These are phyloP conservation scores for Leptodontidium sp. DNA, from an alignment of 2,329 filamentous ascomycete genomes.

Conservation along the genomic window DNA sequence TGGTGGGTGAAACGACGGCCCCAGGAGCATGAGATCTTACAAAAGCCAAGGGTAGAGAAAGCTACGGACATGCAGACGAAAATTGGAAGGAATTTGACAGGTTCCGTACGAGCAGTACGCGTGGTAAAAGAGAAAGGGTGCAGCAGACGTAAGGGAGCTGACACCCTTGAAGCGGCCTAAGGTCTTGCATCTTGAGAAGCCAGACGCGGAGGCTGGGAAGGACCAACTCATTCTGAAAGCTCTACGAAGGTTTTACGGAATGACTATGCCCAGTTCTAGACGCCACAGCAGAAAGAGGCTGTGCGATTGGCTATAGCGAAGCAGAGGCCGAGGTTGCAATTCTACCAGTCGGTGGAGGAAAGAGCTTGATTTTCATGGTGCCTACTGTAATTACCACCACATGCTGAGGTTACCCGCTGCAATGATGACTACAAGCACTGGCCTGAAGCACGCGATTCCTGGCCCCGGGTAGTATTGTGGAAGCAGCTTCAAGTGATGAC, in stretches of 20 bases:
- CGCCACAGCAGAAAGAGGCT: background rate
- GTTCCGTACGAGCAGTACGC: too few relatives aligned
- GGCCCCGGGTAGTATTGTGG: slow-evolving; percentile 17
- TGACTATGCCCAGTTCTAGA: background rate
- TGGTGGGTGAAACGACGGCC: too few relatives aligned
- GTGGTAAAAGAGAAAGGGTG: slow-evolving; percentile 3
- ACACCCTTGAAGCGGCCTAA: background rate
- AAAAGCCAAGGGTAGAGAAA: too few relatives aligned
- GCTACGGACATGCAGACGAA: too few relatives aligned
- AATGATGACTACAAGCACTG: background rate
- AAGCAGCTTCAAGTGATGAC: slow-evolving; percentile 19
- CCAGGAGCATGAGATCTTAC: too few relatives aligned
- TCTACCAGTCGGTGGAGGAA: background rate
- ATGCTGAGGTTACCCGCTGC: slow-evolving; percentile 5
- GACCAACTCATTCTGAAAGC: background rate
- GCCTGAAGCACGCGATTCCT: slow-evolving; percentile 10
- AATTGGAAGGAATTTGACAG: too few relatives aligned
- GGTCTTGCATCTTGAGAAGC: background rate
- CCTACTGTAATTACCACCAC: too few relatives aligned
- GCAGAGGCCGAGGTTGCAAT: background rate
- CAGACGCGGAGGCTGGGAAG: background rate
- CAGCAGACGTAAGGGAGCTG: background rate
- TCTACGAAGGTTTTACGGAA: background rate
- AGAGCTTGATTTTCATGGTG: background rate
- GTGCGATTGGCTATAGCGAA: background rate